Conservation (phyloP, 1,139 yeast genomes). For the Candida sanyaensis region DNA sequence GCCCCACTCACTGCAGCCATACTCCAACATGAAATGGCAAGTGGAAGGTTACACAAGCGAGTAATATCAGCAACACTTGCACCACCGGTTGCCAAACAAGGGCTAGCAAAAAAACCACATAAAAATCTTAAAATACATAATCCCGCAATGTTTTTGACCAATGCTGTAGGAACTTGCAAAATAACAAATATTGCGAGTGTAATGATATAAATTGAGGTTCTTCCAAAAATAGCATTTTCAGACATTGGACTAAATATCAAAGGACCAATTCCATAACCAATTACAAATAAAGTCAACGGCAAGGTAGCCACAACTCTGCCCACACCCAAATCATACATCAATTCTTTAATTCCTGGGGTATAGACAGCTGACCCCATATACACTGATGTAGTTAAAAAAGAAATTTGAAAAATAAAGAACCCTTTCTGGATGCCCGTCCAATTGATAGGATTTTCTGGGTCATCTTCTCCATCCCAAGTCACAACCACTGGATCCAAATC, state of each 20-base stretch:
- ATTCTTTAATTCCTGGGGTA: constrained; percentile 50
- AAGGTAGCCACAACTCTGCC: constrained; percentile 27
- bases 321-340: constrained; percentile 30
- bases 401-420: constrained; percentile 39
- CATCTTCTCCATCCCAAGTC: constrained; percentile 51
- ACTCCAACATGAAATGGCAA: constrained; percentile 37
- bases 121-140: constrained; percentile 32
- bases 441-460: constrained; percentile 60
- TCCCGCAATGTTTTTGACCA: constrained; percentile 29
- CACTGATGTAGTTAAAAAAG: constrained; percentile 51
- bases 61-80: constrained; percentile 33
- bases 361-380: constrained; percentile 65
- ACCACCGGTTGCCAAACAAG: constrained; percentile 38
- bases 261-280: constrained; percentile 44
- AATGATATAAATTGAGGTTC: constrained; percentile 40
- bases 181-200: constrained; percentile 33
- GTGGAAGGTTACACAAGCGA: constrained; percentile 28
- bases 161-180: constrained; percentile 37
- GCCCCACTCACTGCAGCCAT: constrained; percentile 41
- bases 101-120: constrained; percentile 36
- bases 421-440: constrained; percentile 48
- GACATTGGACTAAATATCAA: constrained; percentile 39
- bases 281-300: constrained; percentile 38
- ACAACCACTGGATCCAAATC: constrained; percentile 18
- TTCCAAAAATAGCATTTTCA: constrained; percentile 50